These are phyloP conservation scores for Saccharomycopsis oosterbeekiorum DNA, from an alignment of 805 yeast genomes.

Conservation along the genomic window DNA sequence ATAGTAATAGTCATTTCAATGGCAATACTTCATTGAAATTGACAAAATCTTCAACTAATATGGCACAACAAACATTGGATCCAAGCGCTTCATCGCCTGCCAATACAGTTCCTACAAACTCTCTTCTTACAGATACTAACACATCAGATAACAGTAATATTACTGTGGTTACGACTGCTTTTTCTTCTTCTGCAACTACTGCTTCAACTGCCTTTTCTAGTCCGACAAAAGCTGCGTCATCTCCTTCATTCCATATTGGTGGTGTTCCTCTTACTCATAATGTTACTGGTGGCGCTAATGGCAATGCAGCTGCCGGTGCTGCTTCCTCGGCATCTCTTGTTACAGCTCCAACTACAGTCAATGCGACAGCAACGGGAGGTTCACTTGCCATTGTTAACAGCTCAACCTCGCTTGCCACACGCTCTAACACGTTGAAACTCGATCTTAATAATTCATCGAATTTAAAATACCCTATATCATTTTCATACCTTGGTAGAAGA, in stretches of 20 bases:
- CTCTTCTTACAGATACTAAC: not conserved
- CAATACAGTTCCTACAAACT: not conserved
- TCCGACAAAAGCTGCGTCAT: not conserved
- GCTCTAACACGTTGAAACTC: conserved; percentile 11
- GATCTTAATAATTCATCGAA: conserved; percentile 1
- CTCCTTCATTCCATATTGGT: not conserved
- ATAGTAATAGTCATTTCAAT: not conserved
- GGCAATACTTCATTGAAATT: not conserved
- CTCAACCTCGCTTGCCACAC: conserved; percentile 5
- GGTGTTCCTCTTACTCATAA: not conserved
- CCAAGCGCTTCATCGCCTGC: not conserved
- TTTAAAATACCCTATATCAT: conserved; percentile 11
- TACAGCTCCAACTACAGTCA: not conserved
- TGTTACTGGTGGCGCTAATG: not conserved
- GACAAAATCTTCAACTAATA: not conserved
- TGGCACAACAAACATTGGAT: not conserved
- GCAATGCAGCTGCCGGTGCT: not conserved
- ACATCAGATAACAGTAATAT: not conserved
- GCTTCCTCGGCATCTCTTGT: not conserved
- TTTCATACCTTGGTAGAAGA: conserved; percentile 18
- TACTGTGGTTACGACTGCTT: not conserved
- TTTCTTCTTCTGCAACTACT: not conserved
- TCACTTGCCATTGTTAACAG: not conserved
- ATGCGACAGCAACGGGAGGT: not conserved
- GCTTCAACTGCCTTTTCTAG: not conserved